Conservation (phyloP, 2,329 filamentous ascomycete species). For the Cytospora chrysosperma region DNA sequence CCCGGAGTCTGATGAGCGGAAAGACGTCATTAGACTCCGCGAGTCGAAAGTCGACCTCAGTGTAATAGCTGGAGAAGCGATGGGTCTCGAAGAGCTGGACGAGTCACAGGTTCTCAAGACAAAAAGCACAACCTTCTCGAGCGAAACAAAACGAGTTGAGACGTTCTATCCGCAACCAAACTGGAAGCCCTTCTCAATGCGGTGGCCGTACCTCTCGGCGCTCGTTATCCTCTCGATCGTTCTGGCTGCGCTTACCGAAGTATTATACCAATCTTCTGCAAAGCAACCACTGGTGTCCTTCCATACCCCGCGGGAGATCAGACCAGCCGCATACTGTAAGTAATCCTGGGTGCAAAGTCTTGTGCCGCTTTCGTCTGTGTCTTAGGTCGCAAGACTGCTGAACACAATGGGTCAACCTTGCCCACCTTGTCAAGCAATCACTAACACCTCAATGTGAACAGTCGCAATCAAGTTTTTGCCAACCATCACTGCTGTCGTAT, state of each 20-base stretch:
- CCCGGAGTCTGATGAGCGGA: slow-evolving; percentile 25
- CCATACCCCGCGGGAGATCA: slow-evolving; percentile 48
- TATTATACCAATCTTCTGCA: slow-evolving; percentile 52
- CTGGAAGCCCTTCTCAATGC: slow-evolving; percentile 67
- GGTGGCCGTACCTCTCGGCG: slow-evolving; percentile 56
- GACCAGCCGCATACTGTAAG: slow-evolving; percentile 48
- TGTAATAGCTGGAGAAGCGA: slow-evolving; percentile 46
- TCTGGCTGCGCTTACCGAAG: slow-evolving; percentile 53
- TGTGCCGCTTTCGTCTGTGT: background rate
- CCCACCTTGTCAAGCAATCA: background rate
- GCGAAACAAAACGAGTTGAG: slow-evolving; percentile 41
- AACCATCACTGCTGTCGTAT: slow-evolving; percentile 59
- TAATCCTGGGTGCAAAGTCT: background rate
- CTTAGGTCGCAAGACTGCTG: background rate
- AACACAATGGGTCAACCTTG: background rate
- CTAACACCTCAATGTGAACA: background rate
- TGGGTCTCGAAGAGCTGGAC: slow-evolving; percentile 8
- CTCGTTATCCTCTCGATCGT: slow-evolving; percentile 54
- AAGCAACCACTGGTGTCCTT: slow-evolving; percentile 50
- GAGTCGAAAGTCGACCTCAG: slow-evolving; percentile 49
- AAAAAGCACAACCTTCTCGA: slow-evolving; percentile 40
- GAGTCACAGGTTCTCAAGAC: slow-evolving; percentile 25
- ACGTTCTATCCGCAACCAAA: slow-evolving; percentile 63
- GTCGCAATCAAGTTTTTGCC: slow-evolving; percentile 62
- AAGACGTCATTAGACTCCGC: background rate